Conservation (phyloP, 805 yeast species). For the Saturnispora sanitii region DNA sequence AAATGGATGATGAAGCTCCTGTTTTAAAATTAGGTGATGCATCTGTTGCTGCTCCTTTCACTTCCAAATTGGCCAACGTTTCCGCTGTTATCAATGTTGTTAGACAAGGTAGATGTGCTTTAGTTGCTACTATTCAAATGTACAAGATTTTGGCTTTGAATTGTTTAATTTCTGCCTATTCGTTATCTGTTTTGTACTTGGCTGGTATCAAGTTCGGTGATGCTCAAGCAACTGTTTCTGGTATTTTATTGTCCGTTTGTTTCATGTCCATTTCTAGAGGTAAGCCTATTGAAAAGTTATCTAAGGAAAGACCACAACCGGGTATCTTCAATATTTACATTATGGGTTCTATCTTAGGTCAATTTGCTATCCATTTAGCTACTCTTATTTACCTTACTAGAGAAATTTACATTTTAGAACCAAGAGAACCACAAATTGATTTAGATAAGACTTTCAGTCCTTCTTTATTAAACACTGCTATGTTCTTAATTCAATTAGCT, state of each 20-base stretch:
- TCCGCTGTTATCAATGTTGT: conserved; percentile 86
- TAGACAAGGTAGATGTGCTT: conserved; percentile 97
- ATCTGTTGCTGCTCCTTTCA: conserved; percentile 97
- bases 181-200: conserved; percentile 83
- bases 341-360: conserved; percentile 96
- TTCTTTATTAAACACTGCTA: conserved; percentile 89
- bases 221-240: conserved; percentile 96
- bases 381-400: conserved; percentile 74
- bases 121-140: conserved; percentile 97
- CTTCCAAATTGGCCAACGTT: conserved; percentile 87
- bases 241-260: conserved; percentile 83
- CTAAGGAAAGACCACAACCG: conserved; percentile 93
- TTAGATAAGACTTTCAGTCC: conserved; percentile 84
- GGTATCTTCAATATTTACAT: conserved; percentile 92
- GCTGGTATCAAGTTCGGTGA: conserved; percentile 99
- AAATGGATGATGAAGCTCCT: conserved; percentile 76
- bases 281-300: conserved; percentile 76
- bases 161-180: conserved; percentile 93
- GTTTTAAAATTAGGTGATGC: conserved; percentile 94
- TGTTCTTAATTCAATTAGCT: conserved; percentile 85
- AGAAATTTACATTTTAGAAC: conserved; percentile 81
- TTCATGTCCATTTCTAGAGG: conserved; percentile 94
- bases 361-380: conserved; percentile 84
- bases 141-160: conserved; percentile 94
- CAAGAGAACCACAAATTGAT: conserved; percentile 84